These are phyloP conservation scores for Mallotus japonicus DNA, from an alignment of 441 rosid species.

Conservation along the genomic window DNA sequence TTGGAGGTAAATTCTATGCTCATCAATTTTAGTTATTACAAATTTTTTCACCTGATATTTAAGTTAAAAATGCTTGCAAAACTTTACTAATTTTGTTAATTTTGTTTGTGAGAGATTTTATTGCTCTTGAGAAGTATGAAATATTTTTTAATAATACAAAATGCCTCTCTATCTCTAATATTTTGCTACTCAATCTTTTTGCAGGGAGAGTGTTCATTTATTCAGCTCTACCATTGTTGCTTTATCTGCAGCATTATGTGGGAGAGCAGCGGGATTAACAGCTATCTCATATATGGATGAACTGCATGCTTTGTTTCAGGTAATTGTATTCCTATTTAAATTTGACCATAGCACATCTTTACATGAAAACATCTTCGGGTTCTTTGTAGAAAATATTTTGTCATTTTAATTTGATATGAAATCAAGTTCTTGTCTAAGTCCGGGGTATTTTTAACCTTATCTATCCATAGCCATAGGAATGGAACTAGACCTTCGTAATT, in stretches of 20 bases:
- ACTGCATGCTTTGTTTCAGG: constrained; percentile 62
- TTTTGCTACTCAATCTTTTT: constrained; percentile 5
- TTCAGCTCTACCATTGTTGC: constrained; percentile 45
- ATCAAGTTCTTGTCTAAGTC: not conserved
- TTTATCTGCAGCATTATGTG: constrained; percentile 55
- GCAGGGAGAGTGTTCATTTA: constrained; percentile 74
- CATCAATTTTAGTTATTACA: not conserved
- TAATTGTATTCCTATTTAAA: constrained; percentile 30
- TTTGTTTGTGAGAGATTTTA: too few relatives aligned
- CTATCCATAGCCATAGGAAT: not conserved
- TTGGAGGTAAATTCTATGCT: not conserved
- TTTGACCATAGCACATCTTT: constrained; percentile 1
- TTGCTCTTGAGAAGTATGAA: too few relatives aligned
- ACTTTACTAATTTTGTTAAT: not conserved
- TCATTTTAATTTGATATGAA: not conserved
- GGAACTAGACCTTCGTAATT: not conserved
- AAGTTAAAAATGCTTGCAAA: not conserved
- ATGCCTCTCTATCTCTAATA: too few relatives aligned
- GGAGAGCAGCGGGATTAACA: constrained; percentile 56
- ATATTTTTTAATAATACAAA: too few relatives aligned
- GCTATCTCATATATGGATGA: constrained; percentile 55
- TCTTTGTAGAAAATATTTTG: not conserved
- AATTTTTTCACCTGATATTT: not conserved
- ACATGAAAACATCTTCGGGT: constrained; percentile 1
- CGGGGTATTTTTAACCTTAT: not conserved